Conservation (phyloP, 257 asterid genomes). For the Solanum sejunctum region DNA sequence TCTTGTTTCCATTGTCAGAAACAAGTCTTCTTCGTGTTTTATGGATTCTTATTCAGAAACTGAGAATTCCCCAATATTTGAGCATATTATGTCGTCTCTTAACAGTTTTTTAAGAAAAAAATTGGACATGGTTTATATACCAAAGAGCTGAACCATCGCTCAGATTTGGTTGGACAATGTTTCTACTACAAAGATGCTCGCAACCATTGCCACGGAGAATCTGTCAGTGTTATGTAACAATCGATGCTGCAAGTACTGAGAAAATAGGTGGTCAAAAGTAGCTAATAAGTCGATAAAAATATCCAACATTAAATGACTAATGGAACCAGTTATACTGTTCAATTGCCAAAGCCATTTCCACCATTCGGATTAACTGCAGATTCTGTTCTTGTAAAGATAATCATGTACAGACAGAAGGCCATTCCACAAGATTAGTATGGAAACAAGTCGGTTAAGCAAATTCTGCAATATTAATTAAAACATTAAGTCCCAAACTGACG, state of each 20-base stretch:
- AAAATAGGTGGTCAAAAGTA: neutral
- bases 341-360: neutral
- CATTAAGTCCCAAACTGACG: neutral
- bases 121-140: neutral
- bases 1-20: neutral
- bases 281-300: neutral
- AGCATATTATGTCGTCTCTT: neutral
- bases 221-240: neutral
- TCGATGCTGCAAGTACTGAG: neutral
- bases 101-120: neutral
- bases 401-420: neutral
- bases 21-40: neutral
- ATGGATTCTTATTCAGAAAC: neutral
- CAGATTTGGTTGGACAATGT: neutral
- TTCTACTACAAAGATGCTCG: neutral
- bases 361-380: neutral
- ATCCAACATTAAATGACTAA: neutral
- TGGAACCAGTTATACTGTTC: neutral
- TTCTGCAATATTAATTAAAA: neutral
- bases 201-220: neutral
- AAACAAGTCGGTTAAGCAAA: neutral
- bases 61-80: neutral
- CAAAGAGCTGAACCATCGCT: neutral
- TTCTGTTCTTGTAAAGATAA: neutral
- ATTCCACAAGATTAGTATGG: too few relatives aligned